Base-by-base conservation (phyloP, 2,329 filamentous ascomycete genomes). In the Colletotrichum trifolii region DNA sequence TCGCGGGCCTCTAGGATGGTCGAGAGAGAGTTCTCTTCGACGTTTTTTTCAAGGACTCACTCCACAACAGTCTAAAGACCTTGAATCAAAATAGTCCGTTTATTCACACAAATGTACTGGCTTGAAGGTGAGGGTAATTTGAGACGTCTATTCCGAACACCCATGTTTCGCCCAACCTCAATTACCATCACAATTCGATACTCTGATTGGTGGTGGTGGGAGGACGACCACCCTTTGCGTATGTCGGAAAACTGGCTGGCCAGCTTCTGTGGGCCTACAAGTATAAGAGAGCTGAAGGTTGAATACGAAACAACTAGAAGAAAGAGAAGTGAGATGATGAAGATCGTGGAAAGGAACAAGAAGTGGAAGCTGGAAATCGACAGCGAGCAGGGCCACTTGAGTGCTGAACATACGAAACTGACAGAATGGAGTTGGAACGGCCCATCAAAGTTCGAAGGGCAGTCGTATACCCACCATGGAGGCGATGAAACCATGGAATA, bases 151-250 rank as follows among this genome's bases (percentile, higher is more conserved):
- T 67, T 82, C 0, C 13, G 25, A 0, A 71, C 70, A 46, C 68
- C 65, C 0, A 58, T 71, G 11, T 75, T 83, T 38, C 63, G 70
- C 7, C 80, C 81, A 0, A 72, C 71, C 1, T 69, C 64, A 2
- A 54, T 85, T 2, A 81, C 77, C 0, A 69, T 85, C 10, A 85
- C 82, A 0, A 76, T 85, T 8, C 78, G 82, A 0, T 83, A 85
- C 62, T 76, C 81, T 2, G 83, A 85, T 65, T 84, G 81, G 75
- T 83, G 80, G 79, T 72, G 54, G 15, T 82, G 81, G 81, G 79
- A 83, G 67, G 0, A 53, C 0, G 75, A 82, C 54, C 46, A 69
- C 4, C 73, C 72, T 2, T 70, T 84, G 6, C 63, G 68, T 5
- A 76, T 83, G 35, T 68, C 73, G 1, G 73, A 72, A 1, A 9